These are phyloP conservation scores for Spathaspora hagerdaliae DNA, from an alignment of 805 yeast genomes.

Conservation along the genomic window DNA sequence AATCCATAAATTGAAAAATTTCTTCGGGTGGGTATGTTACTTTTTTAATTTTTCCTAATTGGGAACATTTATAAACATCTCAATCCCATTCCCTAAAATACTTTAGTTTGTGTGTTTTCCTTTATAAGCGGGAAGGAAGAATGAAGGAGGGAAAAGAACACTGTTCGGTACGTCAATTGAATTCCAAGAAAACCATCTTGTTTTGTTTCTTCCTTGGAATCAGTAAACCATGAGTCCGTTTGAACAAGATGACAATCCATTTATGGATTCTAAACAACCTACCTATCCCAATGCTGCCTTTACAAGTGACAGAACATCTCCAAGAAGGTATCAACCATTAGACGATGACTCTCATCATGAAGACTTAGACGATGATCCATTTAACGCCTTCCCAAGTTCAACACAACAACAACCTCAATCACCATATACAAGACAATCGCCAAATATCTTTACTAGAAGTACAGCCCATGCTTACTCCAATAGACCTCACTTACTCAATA, in stretches of 20 bases:
- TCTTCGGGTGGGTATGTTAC: not conserved
- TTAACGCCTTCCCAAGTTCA: conserved; percentile 28
- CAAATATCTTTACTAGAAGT: conserved; percentile 41
- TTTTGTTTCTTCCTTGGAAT: no score
- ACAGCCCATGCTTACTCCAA: conserved; percentile 16
- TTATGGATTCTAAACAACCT: conserved; percentile 27
- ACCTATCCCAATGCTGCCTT: conserved; percentile 37
- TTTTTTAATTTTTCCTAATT: conserved; percentile 12
- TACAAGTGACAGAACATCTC: conserved; percentile 34
- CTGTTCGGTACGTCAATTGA: no score
- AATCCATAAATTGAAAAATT: no score
- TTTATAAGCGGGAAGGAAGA: no score
- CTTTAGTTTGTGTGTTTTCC: no score
- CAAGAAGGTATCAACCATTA: conserved; percentile 28
- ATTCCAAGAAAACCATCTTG: no score
- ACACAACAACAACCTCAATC: conserved; percentile 15
- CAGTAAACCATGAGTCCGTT: conserved; percentile 26
- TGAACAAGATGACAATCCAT: conserved; percentile 29
- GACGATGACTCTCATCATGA: conserved; percentile 11
- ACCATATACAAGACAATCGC: conserved; percentile 30
- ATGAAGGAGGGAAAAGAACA: no score
- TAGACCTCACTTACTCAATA: conserved; percentile 15
- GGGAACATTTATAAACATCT: conserved; percentile 14
- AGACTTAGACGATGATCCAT: conserved; percentile 19
- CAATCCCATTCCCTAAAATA: no score